These are phyloP conservation scores for Saccharomycopsis synnaedendra DNA, from an alignment of 805 yeast species.

Conservation along the genomic window DNA sequence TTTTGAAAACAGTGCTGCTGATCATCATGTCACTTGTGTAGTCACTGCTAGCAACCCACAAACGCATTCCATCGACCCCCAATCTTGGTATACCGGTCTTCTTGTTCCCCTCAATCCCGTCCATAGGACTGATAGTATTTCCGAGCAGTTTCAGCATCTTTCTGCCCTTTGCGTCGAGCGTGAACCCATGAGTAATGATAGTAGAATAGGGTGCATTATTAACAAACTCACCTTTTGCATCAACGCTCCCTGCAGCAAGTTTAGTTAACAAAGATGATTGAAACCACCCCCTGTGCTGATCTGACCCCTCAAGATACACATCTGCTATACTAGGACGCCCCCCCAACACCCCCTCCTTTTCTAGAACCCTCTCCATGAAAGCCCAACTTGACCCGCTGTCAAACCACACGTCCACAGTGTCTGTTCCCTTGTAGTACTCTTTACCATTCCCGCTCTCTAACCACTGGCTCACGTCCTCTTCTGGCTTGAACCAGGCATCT, in stretches of 20 bases:
- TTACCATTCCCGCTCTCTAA: conserved; percentile 44
- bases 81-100: conserved; percentile 43
- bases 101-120: conserved; percentile 51
- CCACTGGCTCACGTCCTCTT: conserved; percentile 50
- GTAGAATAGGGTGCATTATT: conserved; percentile 53
- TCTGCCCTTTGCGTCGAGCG: conserved; percentile 70
- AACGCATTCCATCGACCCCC: conserved; percentile 84
- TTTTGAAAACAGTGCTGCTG: conserved; percentile 58
- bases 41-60: conserved; percentile 85
- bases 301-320: conserved; percentile 92
- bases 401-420: conserved; percentile 99
- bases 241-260: conserved; percentile 31
- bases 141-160: conserved; percentile 95
- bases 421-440: conserved; percentile 54
- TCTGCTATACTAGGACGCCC: conserved; percentile 48
- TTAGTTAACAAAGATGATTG: conserved; percentile 84
- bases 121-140: conserved; percentile 60
- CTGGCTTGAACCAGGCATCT: conserved; percentile 69
- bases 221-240: conserved; percentile 18
- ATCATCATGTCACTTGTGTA: conserved; percentile 71
- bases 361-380: conserved; percentile 18
- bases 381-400: conserved; percentile 94
- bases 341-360: conserved; percentile 19
- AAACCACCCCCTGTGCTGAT: conserved; percentile 99
- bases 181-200: conserved; percentile 89